These are phyloP conservation scores for Podospora bellae-mahoneyi DNA, from an alignment of 495 filamentous ascomycete genomes.

Conservation along the genomic window DNA sequence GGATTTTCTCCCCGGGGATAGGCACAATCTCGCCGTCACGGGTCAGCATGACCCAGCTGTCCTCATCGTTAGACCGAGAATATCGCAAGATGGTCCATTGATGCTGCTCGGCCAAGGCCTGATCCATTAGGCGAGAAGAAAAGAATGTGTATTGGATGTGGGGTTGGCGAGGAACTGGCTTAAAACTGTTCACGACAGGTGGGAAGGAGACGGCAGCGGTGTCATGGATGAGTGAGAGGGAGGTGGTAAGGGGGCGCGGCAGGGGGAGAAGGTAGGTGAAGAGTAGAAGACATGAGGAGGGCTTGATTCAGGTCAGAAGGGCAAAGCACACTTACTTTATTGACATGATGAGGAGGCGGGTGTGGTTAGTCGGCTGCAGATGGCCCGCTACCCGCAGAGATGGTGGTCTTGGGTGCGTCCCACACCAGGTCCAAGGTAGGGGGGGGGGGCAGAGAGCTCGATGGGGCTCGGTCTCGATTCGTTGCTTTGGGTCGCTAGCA, in stretches of 20 bases:
- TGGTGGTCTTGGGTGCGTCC: conserved; percentile 27
- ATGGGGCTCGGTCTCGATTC: conserved; percentile 35
- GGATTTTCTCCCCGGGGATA: conserved; percentile 47
- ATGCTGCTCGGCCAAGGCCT: conserved; percentile 48
- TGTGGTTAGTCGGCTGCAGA: conserved; percentile 39
- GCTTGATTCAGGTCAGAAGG: conserved; percentile 22
- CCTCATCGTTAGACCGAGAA: conserved; percentile 42
- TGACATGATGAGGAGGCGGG: conserved; percentile 56
- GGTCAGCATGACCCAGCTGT: conserved; percentile 53
- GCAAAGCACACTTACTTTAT: conserved; percentile 58
- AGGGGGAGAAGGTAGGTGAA: conserved; percentile 16
- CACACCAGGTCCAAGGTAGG: conserved; percentile 19
- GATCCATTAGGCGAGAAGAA: conserved; percentile 28
- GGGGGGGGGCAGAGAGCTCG: conserved; percentile 17
- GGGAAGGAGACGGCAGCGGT: neutral
- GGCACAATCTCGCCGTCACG: conserved; percentile 49
- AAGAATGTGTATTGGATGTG: conserved; percentile 9
- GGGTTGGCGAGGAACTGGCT: neutral
- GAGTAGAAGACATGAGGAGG: conserved; percentile 27
- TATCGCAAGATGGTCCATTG: conserved; percentile 29
- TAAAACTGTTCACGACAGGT: neutral
- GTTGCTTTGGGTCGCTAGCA: conserved; percentile 27
- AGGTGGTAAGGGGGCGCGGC: conserved; percentile 23
- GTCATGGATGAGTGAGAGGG: conserved; percentile 13
- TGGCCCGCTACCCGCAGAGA: conserved; percentile 27